phyloP scores from a whole-genome alignment of 768 basidiomycete genomes.

The Boletus rubropictus region DNA sequence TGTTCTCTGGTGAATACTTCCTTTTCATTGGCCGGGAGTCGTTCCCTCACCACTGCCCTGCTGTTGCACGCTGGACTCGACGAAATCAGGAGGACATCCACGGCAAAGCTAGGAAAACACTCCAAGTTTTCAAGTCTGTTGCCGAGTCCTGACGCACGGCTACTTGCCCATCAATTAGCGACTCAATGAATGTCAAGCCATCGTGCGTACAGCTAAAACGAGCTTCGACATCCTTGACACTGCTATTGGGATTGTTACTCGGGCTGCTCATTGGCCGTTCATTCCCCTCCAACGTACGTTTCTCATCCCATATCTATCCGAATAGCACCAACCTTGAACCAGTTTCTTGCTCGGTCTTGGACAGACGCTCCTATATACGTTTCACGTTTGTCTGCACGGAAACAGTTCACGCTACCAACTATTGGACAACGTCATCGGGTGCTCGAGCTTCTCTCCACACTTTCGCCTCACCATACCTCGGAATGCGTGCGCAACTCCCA shows the following conservation, averaged over 20 bases:
- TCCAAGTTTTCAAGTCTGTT: too few relatives aligned
- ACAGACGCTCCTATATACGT: constrained; percentile 45
- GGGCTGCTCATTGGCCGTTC: constrained; percentile 54
- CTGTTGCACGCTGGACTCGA: neutral
- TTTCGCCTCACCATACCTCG: constrained; percentile 88
- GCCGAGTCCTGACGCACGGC: neutral
- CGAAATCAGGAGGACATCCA: neutral
- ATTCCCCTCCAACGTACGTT: constrained; percentile 35
- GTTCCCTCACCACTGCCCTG: neutral
- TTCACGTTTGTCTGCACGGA: constrained; percentile 48
- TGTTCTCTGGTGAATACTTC: neutral
- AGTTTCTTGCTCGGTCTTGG: constrained; percentile 41
- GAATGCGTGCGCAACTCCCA: constrained; percentile 86
- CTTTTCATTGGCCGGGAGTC: neutral
- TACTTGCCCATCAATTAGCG: neutral
- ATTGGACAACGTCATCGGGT: constrained; percentile 80
- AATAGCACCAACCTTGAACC: neutral
- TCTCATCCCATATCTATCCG: neutral
- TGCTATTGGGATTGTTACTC: constrained; percentile 56
- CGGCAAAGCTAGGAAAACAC: too few relatives aligned
- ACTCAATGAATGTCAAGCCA: constrained; percentile 25
- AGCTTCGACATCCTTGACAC: constrained; percentile 49
- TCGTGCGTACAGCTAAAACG: constrained; percentile 35
- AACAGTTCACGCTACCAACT: constrained; percentile 70
- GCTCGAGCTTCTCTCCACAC: constrained; percentile 77